Percentiles rank a stretch among this genome's conserved stretches.
Evolutionary conservation across 1,284 basidiomycete genomes (phyloP).

Genomic region (Cerrena zonata): DNA sequence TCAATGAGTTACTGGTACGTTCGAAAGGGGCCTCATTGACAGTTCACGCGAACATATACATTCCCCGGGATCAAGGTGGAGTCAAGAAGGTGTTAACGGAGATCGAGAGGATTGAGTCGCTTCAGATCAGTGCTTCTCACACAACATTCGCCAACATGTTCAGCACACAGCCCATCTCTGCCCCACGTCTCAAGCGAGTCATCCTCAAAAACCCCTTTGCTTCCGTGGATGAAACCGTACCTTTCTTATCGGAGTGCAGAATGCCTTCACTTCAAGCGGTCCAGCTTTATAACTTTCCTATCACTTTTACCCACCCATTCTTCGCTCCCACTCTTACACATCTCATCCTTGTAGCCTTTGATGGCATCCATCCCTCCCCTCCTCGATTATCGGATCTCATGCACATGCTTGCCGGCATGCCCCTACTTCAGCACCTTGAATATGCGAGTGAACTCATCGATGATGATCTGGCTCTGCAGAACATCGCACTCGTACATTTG

Average conservation of each 20-base stretch:
- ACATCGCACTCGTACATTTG: neutral
- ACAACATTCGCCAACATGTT: neutral
- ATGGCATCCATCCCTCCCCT: neutral
- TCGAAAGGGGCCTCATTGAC: slow-evolving; percentile 4
- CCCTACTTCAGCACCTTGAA: neutral
- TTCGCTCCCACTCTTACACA: slow-evolving; percentile 1
- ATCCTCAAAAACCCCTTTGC: neutral
- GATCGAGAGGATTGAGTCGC: neutral
- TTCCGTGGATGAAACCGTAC: neutral
- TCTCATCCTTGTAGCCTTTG: neutral
- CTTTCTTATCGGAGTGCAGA: neutral
- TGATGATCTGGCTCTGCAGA: neutral
- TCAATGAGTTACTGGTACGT: slow-evolving; percentile 3
- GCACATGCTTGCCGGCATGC: neutral
- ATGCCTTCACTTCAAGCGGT: neutral
- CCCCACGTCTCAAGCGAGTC: neutral
- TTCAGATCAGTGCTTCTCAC: neutral
- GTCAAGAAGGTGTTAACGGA: neutral
- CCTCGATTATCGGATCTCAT: neutral
- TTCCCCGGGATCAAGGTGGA: neutral
- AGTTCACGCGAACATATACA: neutral
- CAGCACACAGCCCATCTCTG: neutral
- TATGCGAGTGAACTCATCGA: neutral
- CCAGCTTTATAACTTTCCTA: neutral
- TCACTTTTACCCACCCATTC: neutral